Base-by-base conservation (phyloP, 352 stramenopile genomes). In the Phytophthora megakarya region DNA sequence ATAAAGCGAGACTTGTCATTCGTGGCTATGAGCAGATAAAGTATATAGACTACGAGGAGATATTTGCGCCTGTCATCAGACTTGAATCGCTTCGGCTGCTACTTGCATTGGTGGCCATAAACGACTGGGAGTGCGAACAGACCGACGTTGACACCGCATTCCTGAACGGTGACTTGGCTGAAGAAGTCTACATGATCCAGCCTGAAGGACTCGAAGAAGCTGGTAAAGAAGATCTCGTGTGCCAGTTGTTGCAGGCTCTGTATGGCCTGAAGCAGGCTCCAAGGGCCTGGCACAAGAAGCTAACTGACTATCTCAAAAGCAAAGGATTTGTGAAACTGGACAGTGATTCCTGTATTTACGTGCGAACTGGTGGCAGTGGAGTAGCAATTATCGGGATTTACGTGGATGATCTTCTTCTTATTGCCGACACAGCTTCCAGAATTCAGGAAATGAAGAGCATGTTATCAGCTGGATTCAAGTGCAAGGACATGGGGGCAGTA, bases 71-170 rank as follows among this genome's bases (percentile, higher is more conserved):
- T 0, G 57, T 65, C n/a, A 52, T 54, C n/a, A 8, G 49, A 33
- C 40, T 65, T 3, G 53, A 70, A 18, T 65, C 61, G 2, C 33
- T 65, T 1, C 38, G 52, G 8, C 6, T 70, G 11, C n/a, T 70
- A 6, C 47, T 70, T 0, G 53, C 61, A 5, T 33, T 60, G 11
- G 46, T 55, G 0, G 47, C 52, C 1, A 70, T 60, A 13, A 49
- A 44, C 3, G 61, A 70, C 28, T 63, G 48, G 33, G 54, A 70
- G 25, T 65, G 53, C 22, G 30, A 70, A 8, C 61, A 65, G 22
- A 65, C 49, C 3, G 61, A 70, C 15, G 35, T 70, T 0, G 47
- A 60, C 5, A 65, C 61, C 15, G 52, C 53, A 3, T 70, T 65
- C 8, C 18, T 61, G 13, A 70, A 61, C 15, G 40, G 61, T 13